Evolutionary conservation across 352 stramenopile genomes (phyloP).

Genomic region (Thraustochytrium striatum): DNA sequence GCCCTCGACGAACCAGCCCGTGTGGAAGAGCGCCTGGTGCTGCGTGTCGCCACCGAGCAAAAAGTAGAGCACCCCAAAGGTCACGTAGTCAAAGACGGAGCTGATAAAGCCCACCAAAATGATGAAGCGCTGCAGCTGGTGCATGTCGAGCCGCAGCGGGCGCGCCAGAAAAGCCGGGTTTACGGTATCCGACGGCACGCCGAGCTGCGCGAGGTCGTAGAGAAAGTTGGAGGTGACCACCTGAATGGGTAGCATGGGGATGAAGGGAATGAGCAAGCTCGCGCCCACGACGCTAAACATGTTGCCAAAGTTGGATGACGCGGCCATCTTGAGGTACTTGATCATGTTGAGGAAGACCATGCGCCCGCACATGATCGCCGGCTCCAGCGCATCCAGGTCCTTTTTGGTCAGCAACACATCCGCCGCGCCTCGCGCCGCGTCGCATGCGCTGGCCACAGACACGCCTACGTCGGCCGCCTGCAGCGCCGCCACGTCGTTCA

Average conservation of each 20-base stretch:
- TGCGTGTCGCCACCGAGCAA: constrained; percentile 12
- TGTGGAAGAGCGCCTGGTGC: constrained; percentile 37
- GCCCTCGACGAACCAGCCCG: constrained; percentile 42
- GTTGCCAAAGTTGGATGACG: constrained; percentile 43
- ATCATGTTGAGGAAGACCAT: constrained; percentile 43
- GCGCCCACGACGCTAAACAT: constrained; percentile 20
- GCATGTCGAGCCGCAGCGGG: constrained; percentile 22
- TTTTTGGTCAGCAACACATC: constrained; percentile 21
- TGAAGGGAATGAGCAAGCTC: constrained; percentile 30
- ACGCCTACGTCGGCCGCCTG: constrained; percentile 28
- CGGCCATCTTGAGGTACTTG: constrained; percentile 45
- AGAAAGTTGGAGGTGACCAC: constrained; percentile 39
- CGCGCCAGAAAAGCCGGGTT: background rate
- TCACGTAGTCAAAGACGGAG: constrained; percentile 31
- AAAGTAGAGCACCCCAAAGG: constrained; percentile 23
- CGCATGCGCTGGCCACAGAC: constrained; percentile 19
- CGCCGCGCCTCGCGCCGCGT: constrained; percentile 10
- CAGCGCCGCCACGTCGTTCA: constrained; percentile 36
- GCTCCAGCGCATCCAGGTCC: background rate
- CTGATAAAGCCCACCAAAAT: constrained; percentile 34
- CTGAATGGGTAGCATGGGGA: constrained; percentile 43
- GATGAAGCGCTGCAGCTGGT: constrained; percentile 25
- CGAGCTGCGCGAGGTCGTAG: constrained; percentile 35
- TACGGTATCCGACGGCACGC: constrained; percentile 12
- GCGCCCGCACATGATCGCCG: background rate